Evolutionary conservation across 23 red algal species (phyloP).

Genomic region (Gracilaria gracilis): DNA sequence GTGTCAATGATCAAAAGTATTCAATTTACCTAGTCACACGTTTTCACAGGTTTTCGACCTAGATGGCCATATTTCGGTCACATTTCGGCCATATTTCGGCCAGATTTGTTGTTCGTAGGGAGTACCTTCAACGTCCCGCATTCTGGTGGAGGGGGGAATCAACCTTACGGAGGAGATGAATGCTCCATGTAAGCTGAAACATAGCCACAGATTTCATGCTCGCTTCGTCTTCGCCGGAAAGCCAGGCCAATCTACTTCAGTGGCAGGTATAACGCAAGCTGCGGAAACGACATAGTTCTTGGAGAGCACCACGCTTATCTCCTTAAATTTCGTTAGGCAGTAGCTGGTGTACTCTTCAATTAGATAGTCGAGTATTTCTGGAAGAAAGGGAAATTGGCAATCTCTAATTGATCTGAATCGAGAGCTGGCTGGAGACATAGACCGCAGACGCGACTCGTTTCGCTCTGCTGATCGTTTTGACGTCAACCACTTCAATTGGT

Average conservation of each 20-base stretch:
- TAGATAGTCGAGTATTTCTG: neutral
- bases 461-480: neutral
- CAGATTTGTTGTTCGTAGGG: no score
- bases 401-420: neutral
- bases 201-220: neutral
- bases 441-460: slow-evolving; percentile 1
- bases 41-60: no score
- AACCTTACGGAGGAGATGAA: no score
- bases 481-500: neutral
- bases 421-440: neutral
- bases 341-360: slow-evolving; percentile 2
- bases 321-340: neutral
- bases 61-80: no score
- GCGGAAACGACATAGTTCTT: neutral
- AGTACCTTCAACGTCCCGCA: neutral
- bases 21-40: no score
- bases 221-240: neutral
- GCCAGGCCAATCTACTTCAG: neutral
- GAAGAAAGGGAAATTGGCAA: neutral
- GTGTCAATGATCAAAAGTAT: no score
- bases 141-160: no score
- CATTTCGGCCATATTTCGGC: no score
- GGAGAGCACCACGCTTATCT: neutral
- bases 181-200: no score
- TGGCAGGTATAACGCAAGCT: neutral